Conservation (phyloP, 225 moss, liverwort and hornwort genomes). For the Pleurozium schreberi region DNA sequence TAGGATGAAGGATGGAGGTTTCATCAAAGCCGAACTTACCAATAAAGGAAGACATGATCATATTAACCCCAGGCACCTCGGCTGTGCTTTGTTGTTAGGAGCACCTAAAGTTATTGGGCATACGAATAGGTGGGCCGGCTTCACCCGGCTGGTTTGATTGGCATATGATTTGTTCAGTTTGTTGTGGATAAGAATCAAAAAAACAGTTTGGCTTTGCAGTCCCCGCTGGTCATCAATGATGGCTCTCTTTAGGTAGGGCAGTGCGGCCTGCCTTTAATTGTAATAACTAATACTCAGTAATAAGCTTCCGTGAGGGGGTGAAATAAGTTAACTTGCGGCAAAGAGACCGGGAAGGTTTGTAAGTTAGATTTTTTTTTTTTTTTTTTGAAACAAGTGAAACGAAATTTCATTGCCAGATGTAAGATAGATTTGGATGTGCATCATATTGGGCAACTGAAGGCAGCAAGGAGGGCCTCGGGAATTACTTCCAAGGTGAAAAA, state of each 20-base stretch:
- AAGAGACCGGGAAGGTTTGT: fast-evolving
- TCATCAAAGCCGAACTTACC: too few species aligned
- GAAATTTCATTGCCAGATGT: too few species aligned
- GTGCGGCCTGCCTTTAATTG: background rate
- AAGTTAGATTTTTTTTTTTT: too few species aligned
- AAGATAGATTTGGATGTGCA: background rate
- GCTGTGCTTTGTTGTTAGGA: background rate
- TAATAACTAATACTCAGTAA: too few species aligned
- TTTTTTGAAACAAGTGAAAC: too few species aligned
- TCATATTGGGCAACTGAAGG: background rate
- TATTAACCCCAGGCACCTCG: too few species aligned
- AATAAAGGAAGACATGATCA: background rate
- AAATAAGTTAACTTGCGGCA: too few species aligned
- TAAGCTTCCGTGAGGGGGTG: background rate
- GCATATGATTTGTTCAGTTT: background rate
- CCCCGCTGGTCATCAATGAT: background rate
- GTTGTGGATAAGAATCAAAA: slow-evolving; percentile 5
- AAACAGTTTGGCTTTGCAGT: background rate
- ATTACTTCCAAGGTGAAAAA: too few species aligned
- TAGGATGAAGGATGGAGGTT: background rate
- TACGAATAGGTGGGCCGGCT: background rate
- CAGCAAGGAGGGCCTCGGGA: background rate
- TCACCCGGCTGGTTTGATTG: too few species aligned
- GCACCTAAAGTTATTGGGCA: background rate
- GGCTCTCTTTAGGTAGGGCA: background rate